These are phyloP conservation scores for Graphilbum fragrans DNA, from an alignment of 2,329 filamentous ascomycete species.

Conservation along the genomic window DNA sequence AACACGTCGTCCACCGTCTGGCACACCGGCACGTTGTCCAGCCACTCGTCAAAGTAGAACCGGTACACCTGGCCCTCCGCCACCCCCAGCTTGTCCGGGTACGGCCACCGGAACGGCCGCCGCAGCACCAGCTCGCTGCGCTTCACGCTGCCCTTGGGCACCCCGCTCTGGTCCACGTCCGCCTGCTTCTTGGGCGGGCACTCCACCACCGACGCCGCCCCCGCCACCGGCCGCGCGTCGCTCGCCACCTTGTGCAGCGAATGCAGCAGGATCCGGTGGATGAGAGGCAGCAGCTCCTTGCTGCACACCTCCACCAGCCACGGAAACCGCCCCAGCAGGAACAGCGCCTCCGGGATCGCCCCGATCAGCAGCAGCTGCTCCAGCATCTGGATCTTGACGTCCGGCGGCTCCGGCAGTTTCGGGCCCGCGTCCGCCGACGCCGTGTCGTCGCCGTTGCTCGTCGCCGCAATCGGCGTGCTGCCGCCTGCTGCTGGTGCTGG, in stretches of 20 bases:
- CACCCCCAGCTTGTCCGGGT: conserved; percentile 64
- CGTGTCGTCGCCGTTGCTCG: conserved; percentile 27
- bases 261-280: conserved; percentile 77
- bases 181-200: conserved; percentile 32
- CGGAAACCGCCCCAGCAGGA: conserved; percentile 75
- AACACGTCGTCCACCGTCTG: conserved; percentile 87
- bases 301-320: conserved; percentile 83
- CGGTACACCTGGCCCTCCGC: conserved; percentile 70
- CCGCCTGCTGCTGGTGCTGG: neutral
- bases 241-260: conserved; percentile 63
- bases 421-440: conserved; percentile 30
- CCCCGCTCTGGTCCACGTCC: conserved; percentile 50
- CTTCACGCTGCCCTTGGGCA: conserved; percentile 57
- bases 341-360: conserved; percentile 83
- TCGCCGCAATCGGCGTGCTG: neutral
- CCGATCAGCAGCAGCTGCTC: conserved; percentile 82
- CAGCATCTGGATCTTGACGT: conserved; percentile 80
- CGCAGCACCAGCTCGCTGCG: conserved; percentile 46
- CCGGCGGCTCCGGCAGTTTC: conserved; percentile 57
- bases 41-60: conserved; percentile 97
- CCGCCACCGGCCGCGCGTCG: conserved; percentile 27
- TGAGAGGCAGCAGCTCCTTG: conserved; percentile 57
- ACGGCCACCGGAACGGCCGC: conserved; percentile 70
- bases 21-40: conserved; percentile 83
- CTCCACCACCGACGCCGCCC: conserved; percentile 12